phyloP scores from a whole-genome alignment of 148 eudicot species.

The Amaranthus cruentus region DNA sequence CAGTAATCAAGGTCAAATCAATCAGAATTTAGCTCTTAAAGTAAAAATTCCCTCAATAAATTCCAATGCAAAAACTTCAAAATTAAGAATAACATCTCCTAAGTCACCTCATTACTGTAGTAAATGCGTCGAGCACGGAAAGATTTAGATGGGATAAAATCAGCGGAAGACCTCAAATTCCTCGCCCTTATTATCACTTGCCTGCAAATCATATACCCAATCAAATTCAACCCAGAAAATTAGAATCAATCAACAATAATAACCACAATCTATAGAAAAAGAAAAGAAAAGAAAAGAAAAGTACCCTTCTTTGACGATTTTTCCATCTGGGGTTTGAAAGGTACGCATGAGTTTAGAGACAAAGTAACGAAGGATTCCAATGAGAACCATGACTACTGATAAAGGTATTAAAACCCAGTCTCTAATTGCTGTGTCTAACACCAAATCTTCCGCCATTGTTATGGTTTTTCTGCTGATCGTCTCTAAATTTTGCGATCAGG shows the following conservation, averaged over 20 bases:
- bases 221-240: neutral
- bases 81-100: neutral
- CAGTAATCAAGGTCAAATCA: neutral
- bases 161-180: constrained; percentile 68
- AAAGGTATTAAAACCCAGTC: constrained; percentile 91
- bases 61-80: neutral
- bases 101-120: constrained; percentile 71
- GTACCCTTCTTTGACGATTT: constrained; percentile 93
- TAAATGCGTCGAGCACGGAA: constrained; percentile 77
- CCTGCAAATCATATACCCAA: constrained; percentile 34
- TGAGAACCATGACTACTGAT: constrained; percentile 87
- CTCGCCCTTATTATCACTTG: constrained; percentile 86
- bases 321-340: constrained; percentile 62
- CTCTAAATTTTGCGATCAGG: neutral
- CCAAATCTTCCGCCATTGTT: constrained; percentile 87
- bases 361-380: constrained; percentile 89
- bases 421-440: constrained; percentile 89
- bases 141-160: constrained; percentile 78
- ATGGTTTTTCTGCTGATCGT: neutral
- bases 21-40: neutral
- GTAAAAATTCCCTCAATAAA: neutral
- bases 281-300: neutral
- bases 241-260: neutral
- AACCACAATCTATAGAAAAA: neutral
- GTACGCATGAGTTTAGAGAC: constrained; percentile 95